Evolutionary conservation across 352 stramenopile species (phyloP).

Genomic region (Globisporangium emineosum): DNA sequence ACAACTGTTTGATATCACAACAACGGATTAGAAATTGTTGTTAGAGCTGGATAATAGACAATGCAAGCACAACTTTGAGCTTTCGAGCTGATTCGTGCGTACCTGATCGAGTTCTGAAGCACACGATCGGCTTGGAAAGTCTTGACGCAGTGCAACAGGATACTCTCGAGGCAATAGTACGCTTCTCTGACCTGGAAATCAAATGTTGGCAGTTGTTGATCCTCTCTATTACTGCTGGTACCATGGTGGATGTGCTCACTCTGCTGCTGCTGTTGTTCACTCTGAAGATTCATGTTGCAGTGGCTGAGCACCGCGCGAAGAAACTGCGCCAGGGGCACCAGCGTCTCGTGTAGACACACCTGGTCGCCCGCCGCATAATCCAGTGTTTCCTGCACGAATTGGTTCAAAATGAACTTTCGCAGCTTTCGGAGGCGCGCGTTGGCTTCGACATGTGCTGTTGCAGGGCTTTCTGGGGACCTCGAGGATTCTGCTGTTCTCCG

Average conservation of each 20-base stretch:
- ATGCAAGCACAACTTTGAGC: neutral
- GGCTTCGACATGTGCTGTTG: conserved; percentile 8
- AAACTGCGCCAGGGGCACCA: conserved; percentile 68
- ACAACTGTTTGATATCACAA: conserved; percentile 33
- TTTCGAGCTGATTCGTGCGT: neutral
- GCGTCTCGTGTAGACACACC: conserved; percentile 46
- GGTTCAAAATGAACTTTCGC: conserved; percentile 52
- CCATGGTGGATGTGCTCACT: neutral
- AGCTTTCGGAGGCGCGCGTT: conserved; percentile 30
- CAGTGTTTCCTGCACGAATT: conserved; percentile 57
- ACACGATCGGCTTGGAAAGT: conserved; percentile 7
- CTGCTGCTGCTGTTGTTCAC: neutral
- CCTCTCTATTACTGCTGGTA: neutral
- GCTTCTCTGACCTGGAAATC: conserved; percentile 20
- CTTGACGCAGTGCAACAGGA: conserved; percentile 17
- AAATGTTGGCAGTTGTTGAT: conserved; percentile 17
- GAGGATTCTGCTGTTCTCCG: conserved; percentile 1
- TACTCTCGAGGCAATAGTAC: conserved; percentile 13
- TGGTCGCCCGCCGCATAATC: conserved; percentile 23
- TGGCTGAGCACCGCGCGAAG: conserved; percentile 65
- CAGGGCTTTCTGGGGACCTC: neutral
- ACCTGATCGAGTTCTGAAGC: conserved; percentile 21
- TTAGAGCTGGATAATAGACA: neutral
- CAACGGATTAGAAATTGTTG: neutral
- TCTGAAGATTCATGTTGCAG: conserved; percentile 39